Base-by-base conservation (phyloP, 257 asterid genomes). In the Scutellaria baicalensis region DNA sequence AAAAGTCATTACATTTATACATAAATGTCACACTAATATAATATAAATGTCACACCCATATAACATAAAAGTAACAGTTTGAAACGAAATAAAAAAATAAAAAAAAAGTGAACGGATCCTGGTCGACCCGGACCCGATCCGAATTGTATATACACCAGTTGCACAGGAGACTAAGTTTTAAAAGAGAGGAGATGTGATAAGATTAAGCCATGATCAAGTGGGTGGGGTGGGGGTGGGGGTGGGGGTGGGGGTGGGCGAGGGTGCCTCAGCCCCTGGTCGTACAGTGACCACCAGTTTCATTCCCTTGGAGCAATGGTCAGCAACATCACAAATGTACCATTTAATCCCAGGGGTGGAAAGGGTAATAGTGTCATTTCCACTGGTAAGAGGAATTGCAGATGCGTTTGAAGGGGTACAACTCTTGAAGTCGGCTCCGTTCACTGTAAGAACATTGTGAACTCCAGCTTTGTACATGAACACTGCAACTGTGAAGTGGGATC, bases 251-350 rank as follows among this genome's bases (percentile, higher is more conserved):
- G 71, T 3, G 8, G 61, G 61, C 14, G 18, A 6, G 2, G 71
- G 71, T 13, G 39, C 59, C 13, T 35, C 51, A 11, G 51, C 62
- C 1, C 1, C 44, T n/a, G n/a, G n/a, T n/a, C n/a, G n/a, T 0
- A 66, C 71, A 9, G 11, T 54, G 64, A 67, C 40, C 58, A 38
- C 78, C 58, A 74, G 50, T 58, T 82, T 85, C 87, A 75, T 54
- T n/a, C 84, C 88, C 3, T 10, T 10, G 1, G 20, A 9, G 55
- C 88, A 83, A 21, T 80, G 84, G 3, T 35, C 51, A 0, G 14
- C 54, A 18, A 80, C 12, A 0, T 70, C 68, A 35, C 81, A 73
- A 6, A 75, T 77, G 54, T 83, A 83, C 88, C 88, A 80, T 44
- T 76, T 80, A 69, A 44, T 80, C 14, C 88, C 88, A 4, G 68